Conservation (phyloP, 306 rosid genomes). For the Quercus gilva region DNA sequence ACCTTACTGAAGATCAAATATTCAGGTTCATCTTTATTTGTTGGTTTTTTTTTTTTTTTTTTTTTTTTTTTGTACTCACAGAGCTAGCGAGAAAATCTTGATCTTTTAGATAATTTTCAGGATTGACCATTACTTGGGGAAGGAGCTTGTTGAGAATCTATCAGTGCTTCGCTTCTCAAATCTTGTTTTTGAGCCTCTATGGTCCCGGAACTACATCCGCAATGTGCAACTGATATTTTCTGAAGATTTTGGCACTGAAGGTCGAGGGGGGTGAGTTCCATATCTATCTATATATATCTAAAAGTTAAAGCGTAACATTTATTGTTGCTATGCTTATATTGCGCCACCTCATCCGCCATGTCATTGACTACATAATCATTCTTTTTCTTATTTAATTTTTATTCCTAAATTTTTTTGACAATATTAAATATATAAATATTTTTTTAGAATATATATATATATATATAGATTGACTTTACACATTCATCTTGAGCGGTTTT, state of each 20-base stretch:
- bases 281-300: not conserved
- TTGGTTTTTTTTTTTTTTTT: not conserved
- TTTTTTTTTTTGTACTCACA: not conserved
- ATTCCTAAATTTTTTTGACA: too few relatives aligned
- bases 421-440: too few relatives aligned
- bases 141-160: slow-evolving; percentile 97
- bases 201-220: slow-evolving; percentile 89
- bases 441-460: too few relatives aligned
- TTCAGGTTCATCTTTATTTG: slow-evolving; percentile 59
- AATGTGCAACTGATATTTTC: slow-evolving; percentile 95
- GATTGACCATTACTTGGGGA: slow-evolving; percentile 98
- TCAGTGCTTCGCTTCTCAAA: slow-evolving; percentile 98
- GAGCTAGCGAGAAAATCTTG: slow-evolving; percentile 24
- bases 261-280: slow-evolving; percentile 84
- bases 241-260: slow-evolving; percentile 97
- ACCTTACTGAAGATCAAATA: slow-evolving; percentile 88
- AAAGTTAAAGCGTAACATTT: too few relatives aligned
- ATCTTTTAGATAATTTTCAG: slow-evolving; percentile 37
- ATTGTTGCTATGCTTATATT: too few relatives aligned
- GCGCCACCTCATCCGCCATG: too few relatives aligned
- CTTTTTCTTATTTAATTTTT: too few relatives aligned
- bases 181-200: slow-evolving; percentile 90
- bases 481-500: too few relatives aligned
- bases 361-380: too few relatives aligned
- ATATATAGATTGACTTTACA: too few relatives aligned